Evolutionary conservation across 495 filamentous ascomycete species (phyloP).

Genomic region (Daldinia caldariorum): DNA sequence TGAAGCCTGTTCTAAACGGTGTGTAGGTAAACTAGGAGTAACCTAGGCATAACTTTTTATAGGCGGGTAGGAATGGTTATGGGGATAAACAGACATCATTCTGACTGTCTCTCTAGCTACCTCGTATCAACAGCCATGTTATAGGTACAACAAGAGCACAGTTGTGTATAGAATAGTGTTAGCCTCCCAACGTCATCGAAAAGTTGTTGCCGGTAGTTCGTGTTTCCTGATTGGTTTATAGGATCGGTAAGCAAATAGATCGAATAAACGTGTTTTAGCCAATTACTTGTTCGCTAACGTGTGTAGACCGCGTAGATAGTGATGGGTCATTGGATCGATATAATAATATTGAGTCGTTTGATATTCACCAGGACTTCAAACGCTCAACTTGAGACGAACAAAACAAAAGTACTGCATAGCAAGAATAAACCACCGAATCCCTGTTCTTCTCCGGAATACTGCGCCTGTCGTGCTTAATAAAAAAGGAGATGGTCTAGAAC

Average conservation of each 20-base stretch:
- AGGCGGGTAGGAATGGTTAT: background rate
- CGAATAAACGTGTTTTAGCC: constrained; percentile 15
- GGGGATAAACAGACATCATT: background rate
- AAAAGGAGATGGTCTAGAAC: constrained; percentile 30
- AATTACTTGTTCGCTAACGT: background rate
- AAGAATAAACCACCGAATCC: constrained; percentile 6
- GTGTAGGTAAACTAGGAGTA: background rate
- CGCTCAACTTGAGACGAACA: constrained; percentile 34
- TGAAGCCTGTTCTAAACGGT: background rate
- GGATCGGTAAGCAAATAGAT: constrained; percentile 11
- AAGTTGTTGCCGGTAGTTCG: background rate
- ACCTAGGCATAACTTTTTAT: background rate
- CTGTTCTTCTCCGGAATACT: background rate
- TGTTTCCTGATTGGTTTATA: background rate
- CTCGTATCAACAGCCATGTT: background rate
- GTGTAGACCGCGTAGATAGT: constrained; percentile 6
- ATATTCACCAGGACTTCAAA: constrained; percentile 33
- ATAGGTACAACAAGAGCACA: background rate
- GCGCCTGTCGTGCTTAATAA: background rate
- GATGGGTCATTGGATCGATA: constrained; percentile 9
- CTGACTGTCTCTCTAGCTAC: background rate
- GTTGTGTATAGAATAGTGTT: too few species aligned
- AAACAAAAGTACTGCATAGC: constrained; percentile 2
- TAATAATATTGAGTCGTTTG: constrained; percentile 21
- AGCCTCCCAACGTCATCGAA: background rate